Evolutionary conservation across 495 filamentous ascomycete genomes (phyloP), one percentile per base, ranked within the genome.

Genomic region (Penicillium macrosclerotiorum): DNA sequence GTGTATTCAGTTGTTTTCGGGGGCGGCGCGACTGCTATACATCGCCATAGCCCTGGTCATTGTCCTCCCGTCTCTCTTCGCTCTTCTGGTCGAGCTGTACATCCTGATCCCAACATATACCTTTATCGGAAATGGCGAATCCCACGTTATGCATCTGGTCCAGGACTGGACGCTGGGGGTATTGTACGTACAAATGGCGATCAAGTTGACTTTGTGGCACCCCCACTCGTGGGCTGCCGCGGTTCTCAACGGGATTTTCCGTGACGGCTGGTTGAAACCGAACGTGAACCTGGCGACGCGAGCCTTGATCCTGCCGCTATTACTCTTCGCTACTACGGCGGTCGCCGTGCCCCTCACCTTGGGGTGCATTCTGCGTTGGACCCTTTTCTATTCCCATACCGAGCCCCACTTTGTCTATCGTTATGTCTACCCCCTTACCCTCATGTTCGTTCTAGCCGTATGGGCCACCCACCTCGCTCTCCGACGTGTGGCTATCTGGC

Each of bases 141-240:
- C 68, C 1, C 90, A 95, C 58, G 85, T 88, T 26, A 80, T 97
- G 29, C 87, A 95, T 53, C 77, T 96, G 40, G 81, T 96, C 43
- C 92, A 97, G 62, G 82, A 88, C 54, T 98, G 94, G 90, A 94
- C 90, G 1, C 70, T 97, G 3, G 94, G 94, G 7, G 80, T 97
- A 14, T 77, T 98, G 23, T 96, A 96, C 65, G 78, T 95, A 38
- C 92, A 95, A 47, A 81, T 96, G 66, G 81, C 80, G n/a, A 76
- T 79, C 27, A 86, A 88, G 27, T 60, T 89, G 47, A 74, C 90
- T 34, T 74, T 88, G 36, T 76, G 79, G 55, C 71, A 83, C 35
- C 71, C 75, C 65, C 45, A 72, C 11, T 87, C 87, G 13, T 83
- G 86, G 14, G 79, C 85, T 1, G 86, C 90, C 0, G 75, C 78